Evolutionary conservation across 495 filamentous ascomycete species (phyloP), one percentile per base, ranked within the genome.

Genomic region (Acidomyces sp.): DNA sequence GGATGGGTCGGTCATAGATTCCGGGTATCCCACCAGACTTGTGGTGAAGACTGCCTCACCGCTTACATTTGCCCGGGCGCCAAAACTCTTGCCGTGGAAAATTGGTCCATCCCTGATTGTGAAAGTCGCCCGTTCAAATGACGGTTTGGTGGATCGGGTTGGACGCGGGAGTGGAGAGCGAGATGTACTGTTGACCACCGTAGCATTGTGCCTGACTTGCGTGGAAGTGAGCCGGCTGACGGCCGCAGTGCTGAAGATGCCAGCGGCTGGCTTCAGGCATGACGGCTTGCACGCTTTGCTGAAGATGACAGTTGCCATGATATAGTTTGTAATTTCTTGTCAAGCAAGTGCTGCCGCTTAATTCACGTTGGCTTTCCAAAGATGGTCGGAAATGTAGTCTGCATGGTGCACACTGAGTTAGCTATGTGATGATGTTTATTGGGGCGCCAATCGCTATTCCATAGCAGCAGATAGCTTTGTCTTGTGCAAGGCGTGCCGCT

Each of bases 1-100:
- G 22, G 90, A 96, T 27, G 90, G 92, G 55, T 96, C 92, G 56
- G 90, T 96, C 75, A 99, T 76, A 31, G 88, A 94, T 66, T 97
- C 92, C 46, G 90, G 90, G 58, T 97, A 97, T 45, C 85, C 86
- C 44, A 94, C 87, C 43, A 87, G 70, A 20, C 82, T 88, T 39
- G 85, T 93, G 46, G 85, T 94, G 74, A 93, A 93, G 53, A 93
- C 85, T 31, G 87, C 86, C 63, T 95, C 86, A 43, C 86, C 87
- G 44, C 81, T 85, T 57, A 90, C 82, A 72, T 88, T 93, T 55
- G 78, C 71, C 59, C 84, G 82, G 49, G 86, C 86, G 48, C 86
- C 86, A 50, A 93, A 95, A 34, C 85, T 88, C 60, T 80, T 93
- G 56, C 86, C 86, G 55, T 80, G 78, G 70, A 93, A 93, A 54